Conservation (phyloP, 2,329 filamentous ascomycete genomes). For the Monosporascus sp. region DNA sequence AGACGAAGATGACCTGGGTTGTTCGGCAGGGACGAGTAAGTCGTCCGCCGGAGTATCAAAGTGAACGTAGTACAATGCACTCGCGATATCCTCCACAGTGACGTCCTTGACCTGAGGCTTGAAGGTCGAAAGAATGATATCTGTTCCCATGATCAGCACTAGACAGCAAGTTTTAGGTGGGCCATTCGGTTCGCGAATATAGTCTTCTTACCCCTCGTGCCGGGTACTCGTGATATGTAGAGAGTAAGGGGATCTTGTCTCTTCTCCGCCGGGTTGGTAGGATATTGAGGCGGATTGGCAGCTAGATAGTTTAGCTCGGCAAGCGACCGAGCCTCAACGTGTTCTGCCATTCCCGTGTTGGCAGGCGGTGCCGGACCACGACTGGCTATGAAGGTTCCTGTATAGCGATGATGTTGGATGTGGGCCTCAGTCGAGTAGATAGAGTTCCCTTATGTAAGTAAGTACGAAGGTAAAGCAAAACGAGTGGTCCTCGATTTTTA, state of each 20-base stretch:
- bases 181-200: background rate
- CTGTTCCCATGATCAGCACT: conserved; percentile 37
- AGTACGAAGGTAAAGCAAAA: too few relatives aligned
- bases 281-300: conserved; percentile 80
- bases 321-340: conserved; percentile 77
- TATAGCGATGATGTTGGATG: background rate
- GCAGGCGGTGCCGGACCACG: background rate
- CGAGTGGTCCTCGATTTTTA: too few relatives aligned
- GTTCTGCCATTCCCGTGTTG: conserved; percentile 24
- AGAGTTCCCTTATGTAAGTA: too few relatives aligned
- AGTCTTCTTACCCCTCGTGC: conserved; percentile 65
- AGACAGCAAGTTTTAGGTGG: conserved; percentile 6
- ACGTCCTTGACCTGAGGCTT: conserved; percentile 88
- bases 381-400: background rate
- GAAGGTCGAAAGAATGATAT: conserved; percentile 86
- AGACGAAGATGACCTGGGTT: conserved; percentile 24
- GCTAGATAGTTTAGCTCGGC: conserved; percentile 75
- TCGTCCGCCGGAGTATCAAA: conserved; percentile 60
- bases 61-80: conserved; percentile 88
- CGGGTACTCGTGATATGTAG: conserved; percentile 91
- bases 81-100: conserved; percentile 78
- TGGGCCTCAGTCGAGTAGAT: background rate
- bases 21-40: conserved; percentile 26
- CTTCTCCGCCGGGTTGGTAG: conserved; percentile 66
- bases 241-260: conserved; percentile 69